phyloP scores from a whole-genome alignment of 2,329 filamentous ascomycete species.

The Dothideomycetidae sp. region DNA sequence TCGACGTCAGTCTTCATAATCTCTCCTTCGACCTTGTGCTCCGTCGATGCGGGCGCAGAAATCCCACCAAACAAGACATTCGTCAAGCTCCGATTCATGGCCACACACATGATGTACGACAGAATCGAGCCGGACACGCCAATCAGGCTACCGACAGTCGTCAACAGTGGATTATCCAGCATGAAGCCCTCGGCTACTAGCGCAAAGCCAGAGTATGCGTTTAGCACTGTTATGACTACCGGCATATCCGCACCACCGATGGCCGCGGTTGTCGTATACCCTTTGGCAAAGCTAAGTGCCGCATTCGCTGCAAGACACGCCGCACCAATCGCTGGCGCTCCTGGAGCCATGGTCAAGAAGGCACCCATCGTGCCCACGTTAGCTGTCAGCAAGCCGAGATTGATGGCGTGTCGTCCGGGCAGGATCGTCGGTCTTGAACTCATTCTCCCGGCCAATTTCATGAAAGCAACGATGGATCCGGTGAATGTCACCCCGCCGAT shows the following conservation, averaged over 20 bases:
- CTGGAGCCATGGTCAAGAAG: slow-evolving; percentile 69
- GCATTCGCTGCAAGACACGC: slow-evolving; percentile 65
- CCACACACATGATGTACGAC: slow-evolving; percentile 75
- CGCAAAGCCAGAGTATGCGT: slow-evolving; percentile 82
- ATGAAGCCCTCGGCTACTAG: slow-evolving; percentile 85
- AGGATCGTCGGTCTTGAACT: slow-evolving; percentile 60
- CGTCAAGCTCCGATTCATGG: slow-evolving; percentile 81
- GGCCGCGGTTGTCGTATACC: slow-evolving; percentile 73
- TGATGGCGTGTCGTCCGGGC: slow-evolving; percentile 61
- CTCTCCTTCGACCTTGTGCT: slow-evolving; percentile 65
- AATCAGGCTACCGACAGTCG: slow-evolving; percentile 73
- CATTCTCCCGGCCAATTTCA: slow-evolving; percentile 75
- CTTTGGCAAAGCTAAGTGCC: slow-evolving; percentile 66
- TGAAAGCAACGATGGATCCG: slow-evolving; percentile 74
- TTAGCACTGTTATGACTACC: slow-evolving; percentile 79
- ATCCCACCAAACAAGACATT: slow-evolving; percentile 84
- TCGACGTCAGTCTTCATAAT: slow-evolving; percentile 68
- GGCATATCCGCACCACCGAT: slow-evolving; percentile 94
- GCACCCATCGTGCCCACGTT: slow-evolving; percentile 75
- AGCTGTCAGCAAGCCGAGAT: slow-evolving; percentile 56
- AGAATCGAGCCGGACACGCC: slow-evolving; percentile 81
- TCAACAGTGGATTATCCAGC: slow-evolving; percentile 74
- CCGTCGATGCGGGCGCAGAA: slow-evolving; percentile 40
- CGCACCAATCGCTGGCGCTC: slow-evolving; percentile 63
- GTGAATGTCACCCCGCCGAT: slow-evolving; percentile 80